Evolutionary conservation across 768 basidiomycete species (phyloP), one percentile per base, ranked within the genome.

Genomic region (Lactifluus volemus): DNA sequence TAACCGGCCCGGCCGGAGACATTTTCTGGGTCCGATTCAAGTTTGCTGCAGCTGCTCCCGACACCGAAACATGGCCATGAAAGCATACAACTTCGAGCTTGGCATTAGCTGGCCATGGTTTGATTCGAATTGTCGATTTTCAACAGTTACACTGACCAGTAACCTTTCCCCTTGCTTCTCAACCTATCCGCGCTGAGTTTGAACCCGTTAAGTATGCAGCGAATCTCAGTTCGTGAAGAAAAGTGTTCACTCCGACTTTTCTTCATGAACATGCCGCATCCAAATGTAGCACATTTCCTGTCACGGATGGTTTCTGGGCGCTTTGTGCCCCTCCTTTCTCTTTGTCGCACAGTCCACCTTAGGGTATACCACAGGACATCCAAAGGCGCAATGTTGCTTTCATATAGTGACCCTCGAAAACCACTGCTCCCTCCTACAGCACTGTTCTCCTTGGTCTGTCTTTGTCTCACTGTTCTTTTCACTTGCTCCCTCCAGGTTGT

Each of bases 161-260:
- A 29, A 25, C 41, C 25, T 25, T 11, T n/a, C 25, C 19, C 25
- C 21, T 34, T 53, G 29, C 14, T 38, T 47, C 41, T 44, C 5
- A 25, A 29, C 53, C 47, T 42, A 44, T 51, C 25, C 38, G 44
- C 55, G 55, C 60, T 61, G 60, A 61, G 60, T 57, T 61, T 45
- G 21, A 61, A 61, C 48, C 29, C 44, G 9, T 42, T 9, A 38
- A 51, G 6, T 17, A 17, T 61, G 39, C 45, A 56, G 49, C 55
- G 42, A 21, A 17, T 32, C 21, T 21, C 25, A 25, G 25, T 25
- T 25, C 25, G 25, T 25, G 25, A 25, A 25, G 25, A 25, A 25
- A 25, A 1, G 25, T 25, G 25, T 4, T 29, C 34, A 36, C 34
- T 42, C 39, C 55, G 54, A 21, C 60, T 50, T 61, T 61, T 61